Conservation (phyloP, 805 yeast genomes). For the Hanseniaspora nectarophila region DNA sequence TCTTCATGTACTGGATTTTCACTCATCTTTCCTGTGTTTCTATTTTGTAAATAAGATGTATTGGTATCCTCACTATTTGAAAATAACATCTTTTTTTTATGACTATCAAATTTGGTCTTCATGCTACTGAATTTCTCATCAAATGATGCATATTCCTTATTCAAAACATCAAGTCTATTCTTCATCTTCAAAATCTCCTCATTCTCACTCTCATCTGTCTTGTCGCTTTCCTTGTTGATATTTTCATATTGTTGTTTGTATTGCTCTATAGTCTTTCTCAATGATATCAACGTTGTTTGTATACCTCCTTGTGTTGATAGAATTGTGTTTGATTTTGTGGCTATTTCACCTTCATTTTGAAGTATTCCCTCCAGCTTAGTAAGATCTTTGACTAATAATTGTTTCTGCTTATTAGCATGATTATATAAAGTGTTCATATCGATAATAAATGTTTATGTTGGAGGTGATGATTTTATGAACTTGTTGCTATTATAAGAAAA, state of each 20-base stretch:
- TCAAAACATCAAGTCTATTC: slow-evolving; percentile 50
- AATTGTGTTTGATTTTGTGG: slow-evolving; percentile 18
- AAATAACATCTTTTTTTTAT: slow-evolving; percentile 6
- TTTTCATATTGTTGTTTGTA: slow-evolving; percentile 48
- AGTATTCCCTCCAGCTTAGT: slow-evolving; percentile 42
- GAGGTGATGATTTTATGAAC: no score
- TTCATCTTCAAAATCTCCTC: slow-evolving; percentile 37
- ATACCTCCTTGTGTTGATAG: slow-evolving; percentile 54
- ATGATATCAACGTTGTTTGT: slow-evolving; percentile 63
- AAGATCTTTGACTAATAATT: slow-evolving; percentile 57
- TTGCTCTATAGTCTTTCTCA: slow-evolving; percentile 64
- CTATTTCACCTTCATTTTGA: slow-evolving; percentile 32
- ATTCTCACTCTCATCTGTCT: slow-evolving; percentile 16
- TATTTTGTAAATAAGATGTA: slow-evolving; percentile 1
- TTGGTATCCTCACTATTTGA: slow-evolving; percentile 10
- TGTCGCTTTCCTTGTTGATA: slow-evolving; percentile 38
- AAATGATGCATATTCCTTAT: slow-evolving; percentile 28
- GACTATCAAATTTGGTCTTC: slow-evolving; percentile 20
- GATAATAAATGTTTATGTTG: no score
- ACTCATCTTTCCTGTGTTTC: not conserved
- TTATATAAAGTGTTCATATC: slow-evolving; percentile 70
- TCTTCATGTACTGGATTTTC: slow-evolving; percentile 20
- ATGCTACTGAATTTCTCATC: slow-evolving; percentile 28
- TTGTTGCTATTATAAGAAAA: no score
- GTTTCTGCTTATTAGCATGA: slow-evolving; percentile 80